Conservation (phyloP, 192 early-diverging fungal species). For the Backusella macrospora region DNA sequence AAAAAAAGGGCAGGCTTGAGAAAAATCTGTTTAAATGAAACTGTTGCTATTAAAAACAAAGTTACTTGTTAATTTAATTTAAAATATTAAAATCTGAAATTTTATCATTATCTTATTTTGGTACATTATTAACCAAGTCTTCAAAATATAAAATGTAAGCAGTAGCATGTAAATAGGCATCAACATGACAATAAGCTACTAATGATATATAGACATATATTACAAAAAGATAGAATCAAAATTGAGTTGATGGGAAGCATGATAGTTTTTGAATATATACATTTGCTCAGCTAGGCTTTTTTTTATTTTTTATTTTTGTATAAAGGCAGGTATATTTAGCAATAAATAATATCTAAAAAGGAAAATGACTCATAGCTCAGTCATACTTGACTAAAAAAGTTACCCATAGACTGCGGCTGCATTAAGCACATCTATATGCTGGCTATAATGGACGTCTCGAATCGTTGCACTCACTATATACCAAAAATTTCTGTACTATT, state of each 20-base stretch:
- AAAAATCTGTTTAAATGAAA: neutral
- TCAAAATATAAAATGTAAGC: no score
- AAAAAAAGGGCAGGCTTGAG: neutral
- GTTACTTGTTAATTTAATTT: neutral
- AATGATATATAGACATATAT: no score
- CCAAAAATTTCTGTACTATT: no score
- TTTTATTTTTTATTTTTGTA: neutral
- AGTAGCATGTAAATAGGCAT: no score
- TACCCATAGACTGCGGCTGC: neutral
- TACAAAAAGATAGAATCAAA: neutral
- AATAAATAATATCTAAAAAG: slow-evolving; percentile 2
- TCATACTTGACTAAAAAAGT: neutral
- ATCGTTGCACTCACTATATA: neutral
- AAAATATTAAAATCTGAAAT: neutral
- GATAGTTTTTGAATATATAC: neutral
- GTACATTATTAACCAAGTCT: neutral
- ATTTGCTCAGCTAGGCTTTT: neutral
- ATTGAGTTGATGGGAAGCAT: neutral
- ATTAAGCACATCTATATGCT: neutral
- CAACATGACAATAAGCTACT: no score
- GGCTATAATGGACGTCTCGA: neutral
- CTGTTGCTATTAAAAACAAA: neutral
- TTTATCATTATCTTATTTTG: neutral
- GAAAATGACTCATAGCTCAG: neutral
- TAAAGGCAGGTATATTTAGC: neutral